Evolutionary conservation across 2,329 filamentous ascomycete species (phyloP), one percentile per base, ranked within the genome.

Genomic region (Ophiostoma ulmi): DNA sequence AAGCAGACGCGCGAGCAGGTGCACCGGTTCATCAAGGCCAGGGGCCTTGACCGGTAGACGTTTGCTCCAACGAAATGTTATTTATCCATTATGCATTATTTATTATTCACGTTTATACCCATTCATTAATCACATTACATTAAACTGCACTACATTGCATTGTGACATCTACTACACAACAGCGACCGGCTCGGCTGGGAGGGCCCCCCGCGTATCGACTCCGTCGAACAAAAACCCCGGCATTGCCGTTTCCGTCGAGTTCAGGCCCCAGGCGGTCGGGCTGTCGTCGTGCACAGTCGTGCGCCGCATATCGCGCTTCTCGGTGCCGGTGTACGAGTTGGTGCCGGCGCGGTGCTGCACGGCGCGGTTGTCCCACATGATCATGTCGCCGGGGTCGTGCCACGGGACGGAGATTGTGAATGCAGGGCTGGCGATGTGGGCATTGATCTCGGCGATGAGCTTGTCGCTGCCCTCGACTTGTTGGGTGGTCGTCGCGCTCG

Each of bases 341-440:
- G 79, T 78, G 1, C 80, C 81, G 0, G 84, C 84, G 6, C 85
- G 77, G 76, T 89, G 86, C 80, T 88, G 81, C 20, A 85, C 83
- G 67, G 80, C 82, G 0, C 84, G 83, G 75, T 88, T 88, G 74
- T 89, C 86, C 86, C 87, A 88, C 22, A 86, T 80, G 20, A 88
- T 76, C 70, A 88, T 66, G 75, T 88, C 86, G 0, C 84, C 81
- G 0, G 77, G 74, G 8, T 81, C 75, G 38, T 82, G 73, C 86
- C 85, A 88, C 58, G 79, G 76, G 3, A 87, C 79, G 6, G 78
- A 79, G 8, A 83, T 71, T 0, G 80, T 76, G 73, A 26, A 26
- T 2, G 22, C n/a, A 3, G 52, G n/a, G 7, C n/a, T 13, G n/a
- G n/a, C 52, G 13, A 58, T 58, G 52, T 58, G 52, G 7, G 52